phyloP scores from a whole-genome alignment of 1,284 basidiomycete species.

The Pseudozyma sp. region DNA sequence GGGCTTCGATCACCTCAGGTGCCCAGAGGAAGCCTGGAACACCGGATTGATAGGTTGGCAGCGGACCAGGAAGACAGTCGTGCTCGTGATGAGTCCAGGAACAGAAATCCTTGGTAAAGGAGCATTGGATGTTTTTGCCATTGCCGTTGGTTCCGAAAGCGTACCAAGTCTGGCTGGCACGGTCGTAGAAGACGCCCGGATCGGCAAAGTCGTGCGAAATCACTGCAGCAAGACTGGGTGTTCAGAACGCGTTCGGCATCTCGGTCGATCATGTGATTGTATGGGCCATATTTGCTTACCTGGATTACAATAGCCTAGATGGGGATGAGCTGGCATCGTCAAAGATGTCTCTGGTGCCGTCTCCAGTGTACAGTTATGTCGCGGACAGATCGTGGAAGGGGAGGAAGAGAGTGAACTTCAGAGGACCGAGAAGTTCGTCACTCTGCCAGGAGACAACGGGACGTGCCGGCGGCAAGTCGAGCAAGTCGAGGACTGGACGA shows the following conservation, averaged over 20 bases:
- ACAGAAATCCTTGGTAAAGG: conserved; percentile 53
- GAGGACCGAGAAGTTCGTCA: no score
- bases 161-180: conserved; percentile 35
- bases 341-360: not conserved
- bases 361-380: not conserved
- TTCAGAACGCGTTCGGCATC: no score
- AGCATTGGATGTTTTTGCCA: conserved; percentile 55
- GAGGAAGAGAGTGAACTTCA: no score
- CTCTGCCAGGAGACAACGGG: no score
- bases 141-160: conserved; percentile 56
- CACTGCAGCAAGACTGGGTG: conserved; percentile 12
- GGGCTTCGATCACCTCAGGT: conserved; percentile 54
- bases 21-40: conserved; percentile 53
- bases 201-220: conserved; percentile 55
- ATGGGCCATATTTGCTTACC: conserved; percentile 14
- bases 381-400: not conserved
- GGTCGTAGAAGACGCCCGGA: conserved; percentile 55
- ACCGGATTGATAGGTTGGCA: conserved; percentile 44
- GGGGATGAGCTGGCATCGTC: conserved; percentile 51
- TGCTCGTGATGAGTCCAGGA: conserved; percentile 49
- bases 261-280: no score
- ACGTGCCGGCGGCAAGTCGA: no score
- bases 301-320: conserved; percentile 52
- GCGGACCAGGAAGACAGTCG: conserved; percentile 53
- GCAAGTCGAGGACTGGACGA: no score